These are phyloP conservation scores for Jamesozyma rosinii DNA, from an alignment of 805 yeast species.

Conservation along the genomic window DNA sequence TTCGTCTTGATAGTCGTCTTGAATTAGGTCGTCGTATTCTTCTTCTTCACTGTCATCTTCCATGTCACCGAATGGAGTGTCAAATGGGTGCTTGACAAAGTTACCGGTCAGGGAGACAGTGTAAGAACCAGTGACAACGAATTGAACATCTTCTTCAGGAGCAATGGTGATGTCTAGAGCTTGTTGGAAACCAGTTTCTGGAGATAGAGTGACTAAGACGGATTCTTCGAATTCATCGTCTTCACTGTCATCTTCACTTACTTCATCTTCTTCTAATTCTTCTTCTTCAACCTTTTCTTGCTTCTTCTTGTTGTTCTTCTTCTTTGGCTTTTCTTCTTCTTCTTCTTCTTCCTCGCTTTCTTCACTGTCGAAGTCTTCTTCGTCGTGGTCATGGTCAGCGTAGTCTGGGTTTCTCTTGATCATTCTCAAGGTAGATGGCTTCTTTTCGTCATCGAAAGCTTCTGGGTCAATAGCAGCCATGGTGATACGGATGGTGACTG, in stretches of 20 bases:
- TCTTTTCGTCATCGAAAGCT: slow-evolving; percentile 62
- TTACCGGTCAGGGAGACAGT: slow-evolving; percentile 89
- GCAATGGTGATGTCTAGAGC: slow-evolving; percentile 79
- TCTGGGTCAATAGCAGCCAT: slow-evolving; percentile 94
- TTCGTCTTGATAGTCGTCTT: slow-evolving; percentile 57
- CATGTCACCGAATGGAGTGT: slow-evolving; percentile 36
- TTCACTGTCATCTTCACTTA: slow-evolving; percentile 49
- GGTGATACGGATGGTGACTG: slow-evolving; percentile 83
- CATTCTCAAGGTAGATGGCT: slow-evolving; percentile 84
- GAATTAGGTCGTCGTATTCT: slow-evolving; percentile 36
- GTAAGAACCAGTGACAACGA: slow-evolving; percentile 93
- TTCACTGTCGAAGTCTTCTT: slow-evolving; percentile 39
- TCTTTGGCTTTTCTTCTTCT: slow-evolving; percentile 44
- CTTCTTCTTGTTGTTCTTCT: slow-evolving; percentile 32
- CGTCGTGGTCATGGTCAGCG: slow-evolving; percentile 38
- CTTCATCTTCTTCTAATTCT: slow-evolving; percentile 43
- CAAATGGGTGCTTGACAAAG: slow-evolving; percentile 92
- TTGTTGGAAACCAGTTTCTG: slow-evolving; percentile 80
- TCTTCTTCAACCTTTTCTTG: slow-evolving; percentile 35
- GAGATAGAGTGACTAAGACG: slow-evolving; percentile 83
- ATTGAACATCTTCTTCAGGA: slow-evolving; percentile 89
- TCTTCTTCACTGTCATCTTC: slow-evolving; percentile 32
- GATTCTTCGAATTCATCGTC: slow-evolving; percentile 77
- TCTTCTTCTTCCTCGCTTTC: slow-evolving; percentile 37
- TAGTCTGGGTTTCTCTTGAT: slow-evolving; percentile 57